A percentile compares a stretch with the other conserved stretches of the same genome.
These are phyloP conservation scores for Blastobotrys buckinghamii DNA, from an alignment of 1,139 yeast species.

Conservation along the genomic window DNA sequence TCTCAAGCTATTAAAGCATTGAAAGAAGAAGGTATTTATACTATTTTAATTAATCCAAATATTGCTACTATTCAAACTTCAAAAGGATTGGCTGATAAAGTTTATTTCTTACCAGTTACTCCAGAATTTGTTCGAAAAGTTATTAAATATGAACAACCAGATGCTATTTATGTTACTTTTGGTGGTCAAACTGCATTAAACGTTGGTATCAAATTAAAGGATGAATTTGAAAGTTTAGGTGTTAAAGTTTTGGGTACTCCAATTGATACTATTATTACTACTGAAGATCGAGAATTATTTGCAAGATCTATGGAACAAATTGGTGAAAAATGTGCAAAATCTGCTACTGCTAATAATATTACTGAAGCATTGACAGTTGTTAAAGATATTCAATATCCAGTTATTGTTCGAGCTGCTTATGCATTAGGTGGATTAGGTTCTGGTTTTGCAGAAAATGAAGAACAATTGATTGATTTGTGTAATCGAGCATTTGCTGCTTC, in stretches of 20 bases:
- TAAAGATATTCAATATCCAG: slow-evolving; percentile 85
- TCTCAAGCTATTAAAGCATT: slow-evolving; percentile 76
- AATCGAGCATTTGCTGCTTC: slow-evolving; percentile 90
- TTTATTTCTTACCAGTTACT: slow-evolving; percentile 92
- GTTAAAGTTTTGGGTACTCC: slow-evolving; percentile 96
- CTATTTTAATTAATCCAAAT: slow-evolving; percentile 92
- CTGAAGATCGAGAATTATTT: slow-evolving; percentile 95
- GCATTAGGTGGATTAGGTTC: slow-evolving; percentile 98
- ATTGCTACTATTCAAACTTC: slow-evolving; percentile 99
- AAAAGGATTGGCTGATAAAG: slow-evolving; percentile 95
- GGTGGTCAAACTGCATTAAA: slow-evolving; percentile 98
- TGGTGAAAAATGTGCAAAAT: slow-evolving; percentile 88
- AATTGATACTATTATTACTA: slow-evolving; percentile 90
- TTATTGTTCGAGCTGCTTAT: slow-evolving; percentile 94
- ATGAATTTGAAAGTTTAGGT: slow-evolving; percentile 86
- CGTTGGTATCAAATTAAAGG: slow-evolving; percentile 93
- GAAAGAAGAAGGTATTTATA: slow-evolving; percentile 95
- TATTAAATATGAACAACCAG: slow-evolving; percentile 91
- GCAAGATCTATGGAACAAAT: slow-evolving; percentile 94
- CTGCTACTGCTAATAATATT: slow-evolving; percentile 75
- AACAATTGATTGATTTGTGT: slow-evolving; percentile 78
- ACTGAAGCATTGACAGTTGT: slow-evolving; percentile 84
- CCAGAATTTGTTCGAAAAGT: slow-evolving; percentile 96
- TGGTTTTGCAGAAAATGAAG: slow-evolving; percentile 90
- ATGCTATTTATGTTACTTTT: slow-evolving; percentile 92